Evolutionary conservation across 192 early-diverging fungal genomes (phyloP).

Genomic region (Gaertneriomyces semiglobifer): DNA sequence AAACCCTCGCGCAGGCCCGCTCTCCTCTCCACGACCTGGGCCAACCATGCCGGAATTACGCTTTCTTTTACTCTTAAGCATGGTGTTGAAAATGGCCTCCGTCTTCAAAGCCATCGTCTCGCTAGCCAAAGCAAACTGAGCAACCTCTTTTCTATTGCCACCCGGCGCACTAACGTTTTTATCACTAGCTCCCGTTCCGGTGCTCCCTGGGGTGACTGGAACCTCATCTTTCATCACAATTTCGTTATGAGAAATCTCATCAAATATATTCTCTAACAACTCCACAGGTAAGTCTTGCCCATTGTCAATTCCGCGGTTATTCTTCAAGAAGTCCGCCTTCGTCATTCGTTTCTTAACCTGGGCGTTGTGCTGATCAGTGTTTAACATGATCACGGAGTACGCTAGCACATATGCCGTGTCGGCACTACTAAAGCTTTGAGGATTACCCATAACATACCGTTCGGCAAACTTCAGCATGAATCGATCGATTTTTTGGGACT

Average conservation of each 20-base stretch:
- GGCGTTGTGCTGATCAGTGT: constrained; percentile 87
- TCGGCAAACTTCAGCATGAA: constrained; percentile 98
- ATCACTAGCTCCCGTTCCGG: constrained; percentile 33
- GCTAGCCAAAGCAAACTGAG: constrained; percentile 38
- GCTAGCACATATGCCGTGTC: constrained; percentile 92
- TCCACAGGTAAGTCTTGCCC: constrained; percentile 70
- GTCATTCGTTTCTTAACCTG: constrained; percentile 87
- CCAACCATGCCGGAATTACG: neutral
- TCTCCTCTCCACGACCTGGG: constrained; percentile 9
- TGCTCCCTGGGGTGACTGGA: constrained; percentile 31
- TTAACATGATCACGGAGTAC: constrained; percentile 90
- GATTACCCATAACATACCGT: constrained; percentile 81
- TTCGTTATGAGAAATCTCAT: constrained; percentile 81
- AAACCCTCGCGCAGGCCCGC: constrained; percentile 23
- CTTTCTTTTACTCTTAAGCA: constrained; percentile 36
- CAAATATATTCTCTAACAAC: constrained; percentile 70
- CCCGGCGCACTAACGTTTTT: constrained; percentile 6
- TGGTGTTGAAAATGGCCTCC: constrained; percentile 45
- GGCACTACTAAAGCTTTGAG: constrained; percentile 77
- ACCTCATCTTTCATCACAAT: constrained; percentile 93
- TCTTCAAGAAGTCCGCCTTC: constrained; percentile 77
- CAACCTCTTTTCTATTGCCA: constrained; percentile 30
- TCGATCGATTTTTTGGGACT: constrained; percentile 93
- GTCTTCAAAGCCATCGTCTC: constrained; percentile 52
- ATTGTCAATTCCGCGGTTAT: constrained; percentile 91